These are phyloP conservation scores for Metschnikowia orientalis DNA, from an alignment of 805 yeast species.

Conservation along the genomic window DNA sequence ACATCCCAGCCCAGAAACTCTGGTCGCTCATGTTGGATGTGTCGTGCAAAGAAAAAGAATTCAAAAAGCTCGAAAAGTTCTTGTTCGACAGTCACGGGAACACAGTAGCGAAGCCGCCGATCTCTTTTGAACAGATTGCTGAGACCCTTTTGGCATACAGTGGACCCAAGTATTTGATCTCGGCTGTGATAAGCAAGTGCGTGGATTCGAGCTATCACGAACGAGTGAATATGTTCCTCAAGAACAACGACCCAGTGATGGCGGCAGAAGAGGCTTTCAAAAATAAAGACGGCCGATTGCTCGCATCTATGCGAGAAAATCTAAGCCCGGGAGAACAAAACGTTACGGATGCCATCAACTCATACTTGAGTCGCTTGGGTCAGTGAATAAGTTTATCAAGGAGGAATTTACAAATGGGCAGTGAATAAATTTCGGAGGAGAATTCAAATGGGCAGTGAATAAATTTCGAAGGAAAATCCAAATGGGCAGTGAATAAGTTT, in stretches of 20 bases:
- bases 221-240: slow-evolving; percentile 46
- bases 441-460: too few relatives aligned
- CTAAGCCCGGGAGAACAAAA: slow-evolving; percentile 8
- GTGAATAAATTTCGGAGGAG: too few relatives aligned
- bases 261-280: slow-evolving; percentile 50
- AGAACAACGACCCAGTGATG: slow-evolving; percentile 46
- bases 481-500: too few relatives aligned
- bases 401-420: too few relatives aligned
- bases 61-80: slow-evolving; percentile 48
- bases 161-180: slow-evolving; percentile 58
- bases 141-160: slow-evolving; percentile 44
- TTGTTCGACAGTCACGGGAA: slow-evolving; percentile 17
- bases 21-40: slow-evolving; percentile 51
- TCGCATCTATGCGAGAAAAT: slow-evolving; percentile 9
- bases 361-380: slow-evolving; percentile 11
- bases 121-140: slow-evolving; percentile 66
- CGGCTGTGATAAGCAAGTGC: slow-evolving; percentile 54
- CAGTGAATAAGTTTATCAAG: slow-evolving; percentile 1
- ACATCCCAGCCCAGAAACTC: slow-evolving; percentile 52
- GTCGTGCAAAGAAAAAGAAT: slow-evolving; percentile 44
- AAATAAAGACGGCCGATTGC: slow-evolving; percentile 32
- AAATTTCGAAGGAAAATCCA: too few relatives aligned
- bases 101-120: slow-evolving; percentile 48
- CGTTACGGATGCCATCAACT: slow-evolving; percentile 9
- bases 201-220: slow-evolving; percentile 40